Conservation (phyloP, 1,284 basidiomycete species). For the Ustilago esculenta region DNA sequence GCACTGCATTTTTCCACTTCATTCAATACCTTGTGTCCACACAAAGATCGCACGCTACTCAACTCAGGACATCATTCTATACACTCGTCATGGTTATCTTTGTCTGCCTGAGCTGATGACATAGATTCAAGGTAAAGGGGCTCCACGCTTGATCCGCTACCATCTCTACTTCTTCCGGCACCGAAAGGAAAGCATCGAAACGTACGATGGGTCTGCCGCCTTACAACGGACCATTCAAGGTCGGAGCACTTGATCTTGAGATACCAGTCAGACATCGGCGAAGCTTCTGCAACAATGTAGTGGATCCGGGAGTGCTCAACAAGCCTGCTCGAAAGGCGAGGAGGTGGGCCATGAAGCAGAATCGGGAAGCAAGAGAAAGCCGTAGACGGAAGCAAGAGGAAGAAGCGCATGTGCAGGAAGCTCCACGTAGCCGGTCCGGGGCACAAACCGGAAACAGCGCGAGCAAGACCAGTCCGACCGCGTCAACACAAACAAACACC, state of each 20-base stretch:
- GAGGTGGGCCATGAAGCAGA: constrained; percentile 16
- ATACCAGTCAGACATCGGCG: constrained; percentile 52
- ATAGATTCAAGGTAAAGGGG: too few species aligned
- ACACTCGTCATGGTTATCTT: too few species aligned
- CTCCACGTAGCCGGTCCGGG: not conserved
- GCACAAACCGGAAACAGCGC: not conserved
- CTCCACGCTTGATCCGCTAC: too few species aligned
- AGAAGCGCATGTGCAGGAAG: not conserved
- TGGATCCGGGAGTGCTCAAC: constrained; percentile 29
- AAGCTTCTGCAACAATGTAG: constrained; percentile 45
- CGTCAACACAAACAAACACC: not conserved
- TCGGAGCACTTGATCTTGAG: constrained; percentile 60
- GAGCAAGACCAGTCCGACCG: not conserved
- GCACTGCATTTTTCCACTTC: too few species aligned
- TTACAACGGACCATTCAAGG: constrained; percentile 51
- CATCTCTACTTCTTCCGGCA: too few species aligned
- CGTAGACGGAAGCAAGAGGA: constrained; percentile 9
- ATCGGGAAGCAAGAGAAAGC: constrained; percentile 13
- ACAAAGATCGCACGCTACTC: too few species aligned
- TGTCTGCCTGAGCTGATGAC: too few species aligned
- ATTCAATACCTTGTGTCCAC: too few species aligned
- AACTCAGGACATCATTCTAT: too few species aligned
- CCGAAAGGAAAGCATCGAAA: too few species aligned
- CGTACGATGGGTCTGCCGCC: constrained; percentile 41
- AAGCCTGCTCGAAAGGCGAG: constrained; percentile 18